These are phyloP conservation scores for Mortierella sp. DNA, from an alignment of 371 early-diverging fungal genomes.

Conservation along the genomic window DNA sequence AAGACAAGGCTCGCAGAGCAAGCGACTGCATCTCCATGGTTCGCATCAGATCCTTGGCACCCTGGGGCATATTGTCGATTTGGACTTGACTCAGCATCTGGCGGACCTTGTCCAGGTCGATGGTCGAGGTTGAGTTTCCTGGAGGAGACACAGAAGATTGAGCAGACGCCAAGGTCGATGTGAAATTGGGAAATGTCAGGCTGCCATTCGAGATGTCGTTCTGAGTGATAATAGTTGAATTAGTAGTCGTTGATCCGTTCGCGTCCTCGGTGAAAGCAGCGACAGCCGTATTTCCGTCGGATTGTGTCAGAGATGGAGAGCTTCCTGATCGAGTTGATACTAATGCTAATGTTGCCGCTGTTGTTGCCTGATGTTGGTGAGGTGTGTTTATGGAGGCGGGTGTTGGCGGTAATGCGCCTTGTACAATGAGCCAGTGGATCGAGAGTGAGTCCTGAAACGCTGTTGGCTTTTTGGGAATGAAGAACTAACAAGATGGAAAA, in stretches of 20 bases:
- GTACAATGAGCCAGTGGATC: conserved; percentile 38
- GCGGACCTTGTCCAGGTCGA: conserved; percentile 44
- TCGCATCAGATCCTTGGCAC: conserved; percentile 39
- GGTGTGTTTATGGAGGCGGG: neutral
- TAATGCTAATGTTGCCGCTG: neutral
- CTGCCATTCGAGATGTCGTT: neutral
- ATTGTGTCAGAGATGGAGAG: neutral
- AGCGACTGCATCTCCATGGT: conserved; percentile 38
- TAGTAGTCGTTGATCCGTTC: neutral
- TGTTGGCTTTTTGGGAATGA: conserved; percentile 42
- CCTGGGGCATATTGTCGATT: conserved; percentile 34
- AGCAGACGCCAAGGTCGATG: neutral
- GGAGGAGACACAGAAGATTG: neutral
- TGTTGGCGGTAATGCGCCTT: conserved; percentile 19
- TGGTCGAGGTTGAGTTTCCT: conserved; percentile 6
- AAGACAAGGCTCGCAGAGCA: neutral
- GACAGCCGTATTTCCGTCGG: neutral
- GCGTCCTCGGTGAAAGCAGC: no score
- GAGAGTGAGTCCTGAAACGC: conserved; percentile 24
- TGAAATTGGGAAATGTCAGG: neutral
- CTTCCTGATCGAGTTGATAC: neutral
- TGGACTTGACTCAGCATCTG: conserved; percentile 40
- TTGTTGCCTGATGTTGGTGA: neutral
- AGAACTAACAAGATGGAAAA: conserved; percentile 25
- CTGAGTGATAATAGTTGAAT: neutral